Conservation (phyloP, 257 asterid species). For the Haberlea rhodopensis region DNA sequence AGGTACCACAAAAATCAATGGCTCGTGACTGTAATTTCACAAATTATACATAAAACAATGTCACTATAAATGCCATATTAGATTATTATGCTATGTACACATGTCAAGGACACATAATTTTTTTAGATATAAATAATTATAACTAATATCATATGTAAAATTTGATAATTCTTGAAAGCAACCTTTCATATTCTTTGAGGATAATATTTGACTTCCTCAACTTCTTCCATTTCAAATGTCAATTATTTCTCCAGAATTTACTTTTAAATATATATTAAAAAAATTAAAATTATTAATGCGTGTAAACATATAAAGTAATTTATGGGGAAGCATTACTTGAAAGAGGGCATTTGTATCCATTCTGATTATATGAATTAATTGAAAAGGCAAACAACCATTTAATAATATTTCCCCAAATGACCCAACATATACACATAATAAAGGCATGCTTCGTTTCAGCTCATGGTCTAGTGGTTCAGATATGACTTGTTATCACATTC, state of each 20-base stretch:
- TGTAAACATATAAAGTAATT: too few relatives aligned
- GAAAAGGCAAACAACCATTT: conserved; percentile 20
- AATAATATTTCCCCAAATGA: conserved; percentile 20
- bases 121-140: too few relatives aligned
- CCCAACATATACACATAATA: too few relatives aligned
- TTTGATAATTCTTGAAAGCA: not conserved
- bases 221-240: not conserved
- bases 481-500: too few relatives aligned
- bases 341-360: not conserved
- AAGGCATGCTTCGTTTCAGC: too few relatives aligned
- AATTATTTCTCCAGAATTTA: not conserved
- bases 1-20: too few relatives aligned
- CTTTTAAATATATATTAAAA: too few relatives aligned
- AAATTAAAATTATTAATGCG: too few relatives aligned
- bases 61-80: too few relatives aligned
- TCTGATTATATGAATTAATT: not conserved
- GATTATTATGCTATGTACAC: not conserved
- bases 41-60: too few relatives aligned
- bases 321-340: not conserved
- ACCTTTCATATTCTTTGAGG: not conserved
- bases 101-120: not conserved
- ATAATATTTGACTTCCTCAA: not conserved
- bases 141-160: not conserved
- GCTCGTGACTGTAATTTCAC: too few relatives aligned
- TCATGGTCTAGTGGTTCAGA: too few relatives aligned